Evolutionary conservation across 2,329 filamentous ascomycete species (phyloP).

Genomic region (Thyridium curvatum): DNA sequence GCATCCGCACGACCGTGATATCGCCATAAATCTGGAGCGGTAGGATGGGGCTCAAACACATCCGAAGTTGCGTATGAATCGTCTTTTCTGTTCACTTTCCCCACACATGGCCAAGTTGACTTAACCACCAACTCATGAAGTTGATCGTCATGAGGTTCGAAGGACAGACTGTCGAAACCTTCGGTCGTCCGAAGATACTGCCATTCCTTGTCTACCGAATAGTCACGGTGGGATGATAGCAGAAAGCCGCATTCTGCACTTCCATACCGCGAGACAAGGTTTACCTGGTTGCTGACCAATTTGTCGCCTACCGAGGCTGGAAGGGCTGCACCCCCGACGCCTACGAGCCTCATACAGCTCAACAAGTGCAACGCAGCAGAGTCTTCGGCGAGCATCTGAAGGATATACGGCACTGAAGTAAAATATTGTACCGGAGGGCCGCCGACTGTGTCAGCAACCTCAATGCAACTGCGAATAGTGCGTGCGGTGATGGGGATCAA

Average conservation of each 20-base stretch:
- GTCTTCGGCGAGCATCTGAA: conserved; percentile 44
- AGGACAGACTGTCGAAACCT: conserved; percentile 23
- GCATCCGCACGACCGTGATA: conserved; percentile 57
- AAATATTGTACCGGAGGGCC: conserved; percentile 44
- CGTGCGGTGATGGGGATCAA: conserved; percentile 46
- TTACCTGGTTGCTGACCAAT: conserved; percentile 43
- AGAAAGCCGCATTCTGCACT: conserved; percentile 63
- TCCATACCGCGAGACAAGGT: conserved; percentile 56
- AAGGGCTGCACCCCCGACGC: conserved; percentile 57
- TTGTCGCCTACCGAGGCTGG: conserved; percentile 43
- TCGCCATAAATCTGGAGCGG: conserved; percentile 48
- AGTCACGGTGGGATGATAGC: conserved; percentile 55
- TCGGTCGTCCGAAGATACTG: conserved; percentile 45
- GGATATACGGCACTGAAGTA: conserved; percentile 53
- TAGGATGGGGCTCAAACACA: conserved; percentile 50
- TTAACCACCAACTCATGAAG: conserved; percentile 50
- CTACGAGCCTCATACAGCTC: conserved; percentile 51
- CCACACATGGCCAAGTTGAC: conserved; percentile 51
- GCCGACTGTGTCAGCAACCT: conserved; percentile 20
- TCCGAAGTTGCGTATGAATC: conserved; percentile 59
- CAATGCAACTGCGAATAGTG: conserved; percentile 44
- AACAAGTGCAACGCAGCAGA: conserved; percentile 32
- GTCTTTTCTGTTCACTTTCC: conserved; percentile 50
- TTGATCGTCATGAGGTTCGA: conserved; percentile 37
- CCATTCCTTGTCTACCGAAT: conserved; percentile 49